Evolutionary conservation across 768 basidiomycete genomes (phyloP).

Genomic region (Lactarius quietus): DNA sequence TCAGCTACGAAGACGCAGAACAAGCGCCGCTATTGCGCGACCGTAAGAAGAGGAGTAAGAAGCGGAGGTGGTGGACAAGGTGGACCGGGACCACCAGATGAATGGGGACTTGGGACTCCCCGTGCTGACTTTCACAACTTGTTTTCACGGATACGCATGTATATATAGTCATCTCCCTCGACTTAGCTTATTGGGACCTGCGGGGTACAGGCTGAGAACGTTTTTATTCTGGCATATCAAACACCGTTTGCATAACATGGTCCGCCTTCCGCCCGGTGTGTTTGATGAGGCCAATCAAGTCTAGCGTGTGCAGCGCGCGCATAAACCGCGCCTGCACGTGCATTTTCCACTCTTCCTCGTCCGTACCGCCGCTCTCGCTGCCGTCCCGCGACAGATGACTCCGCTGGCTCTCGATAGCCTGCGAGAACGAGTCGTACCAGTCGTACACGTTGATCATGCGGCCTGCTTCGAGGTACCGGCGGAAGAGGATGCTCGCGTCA

Average conservation of each 20-base stretch:
- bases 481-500: slow-evolving; percentile 74
- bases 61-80: slow-evolving; percentile 12
- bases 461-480: slow-evolving; percentile 72
- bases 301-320: slow-evolving; percentile 75
- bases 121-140: neutral
- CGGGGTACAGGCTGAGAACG: neutral
- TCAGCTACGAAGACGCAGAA: slow-evolving; percentile 17
- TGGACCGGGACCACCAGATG: slow-evolving; percentile 3
- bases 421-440: slow-evolving; percentile 78
- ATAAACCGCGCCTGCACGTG: slow-evolving; percentile 77
- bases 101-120: neutral
- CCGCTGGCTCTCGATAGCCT: slow-evolving; percentile 59
- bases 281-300: slow-evolving; percentile 75
- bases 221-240: slow-evolving; percentile 42
- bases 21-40: slow-evolving; percentile 3
- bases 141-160: neutral
- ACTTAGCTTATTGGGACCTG: neutral
- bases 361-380: slow-evolving; percentile 31
- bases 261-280: slow-evolving; percentile 76
- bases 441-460: slow-evolving; percentile 85
- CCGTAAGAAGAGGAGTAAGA: slow-evolving; percentile 14
- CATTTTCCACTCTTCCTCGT: slow-evolving; percentile 52
- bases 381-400: slow-evolving; percentile 22
- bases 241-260: slow-evolving; percentile 66
- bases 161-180: neutral